Conservation (phyloP, 2,329 filamentous ascomycete genomes). For the Arthrobotrys conoides region DNA sequence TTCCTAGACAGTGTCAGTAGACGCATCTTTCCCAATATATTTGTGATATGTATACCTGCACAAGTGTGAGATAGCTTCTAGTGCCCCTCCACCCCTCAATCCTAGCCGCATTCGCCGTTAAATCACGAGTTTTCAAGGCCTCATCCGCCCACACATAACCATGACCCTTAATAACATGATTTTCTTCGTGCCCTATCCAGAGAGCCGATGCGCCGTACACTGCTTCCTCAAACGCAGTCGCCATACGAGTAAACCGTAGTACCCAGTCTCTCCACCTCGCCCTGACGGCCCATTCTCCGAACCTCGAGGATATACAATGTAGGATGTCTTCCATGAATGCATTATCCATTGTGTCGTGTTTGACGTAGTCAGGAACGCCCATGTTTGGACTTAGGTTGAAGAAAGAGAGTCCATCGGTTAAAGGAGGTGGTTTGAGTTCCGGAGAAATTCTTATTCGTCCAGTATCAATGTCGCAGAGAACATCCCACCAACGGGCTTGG, state of each 20-base stretch:
- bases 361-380: slow-evolving; percentile 60
- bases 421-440: slow-evolving; percentile 82
- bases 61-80: slow-evolving; percentile 93
- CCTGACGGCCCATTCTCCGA: slow-evolving; percentile 89
- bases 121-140: slow-evolving; percentile 81
- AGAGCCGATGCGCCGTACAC: slow-evolving; percentile 94
- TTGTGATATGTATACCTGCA: slow-evolving; percentile 75
- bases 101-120: slow-evolving; percentile 89
- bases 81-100: slow-evolving; percentile 98
- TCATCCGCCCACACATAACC: slow-evolving; percentile 97
- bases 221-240: slow-evolving; percentile 93
- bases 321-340: slow-evolving; percentile 90
- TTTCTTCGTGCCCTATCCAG: slow-evolving; percentile 83
- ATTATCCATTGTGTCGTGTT: slow-evolving; percentile 78
- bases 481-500: slow-evolving; percentile 98
- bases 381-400: slow-evolving; percentile 74
- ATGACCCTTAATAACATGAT: slow-evolving; percentile 78
- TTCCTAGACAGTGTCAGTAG: slow-evolving; percentile 71
- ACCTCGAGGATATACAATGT: slow-evolving; percentile 84
- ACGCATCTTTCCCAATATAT: slow-evolving; percentile 50
- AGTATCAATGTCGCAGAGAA: slow-evolving; percentile 91
- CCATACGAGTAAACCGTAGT: slow-evolving; percentile 90
- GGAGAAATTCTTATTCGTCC: slow-evolving; percentile 95
- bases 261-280: slow-evolving; percentile 96
- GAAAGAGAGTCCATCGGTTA: slow-evolving; percentile 86